Evolutionary conservation across 73 alveolate species (phyloP).

Genomic region (Tetrahymena thermophila): DNA sequence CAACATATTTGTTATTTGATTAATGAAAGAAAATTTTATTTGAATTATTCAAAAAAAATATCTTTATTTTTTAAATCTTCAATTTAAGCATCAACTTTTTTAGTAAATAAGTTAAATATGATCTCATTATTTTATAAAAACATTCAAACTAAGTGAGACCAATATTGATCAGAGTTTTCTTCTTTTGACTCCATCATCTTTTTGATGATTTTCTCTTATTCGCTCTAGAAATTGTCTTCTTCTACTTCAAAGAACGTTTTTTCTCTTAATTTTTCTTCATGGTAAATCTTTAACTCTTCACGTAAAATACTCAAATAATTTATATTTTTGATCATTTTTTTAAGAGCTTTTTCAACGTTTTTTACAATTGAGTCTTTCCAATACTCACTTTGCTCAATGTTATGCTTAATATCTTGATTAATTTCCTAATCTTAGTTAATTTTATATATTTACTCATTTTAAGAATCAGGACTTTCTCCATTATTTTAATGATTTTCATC

Average conservation of each 20-base stretch:
- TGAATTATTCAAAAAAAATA: too few species aligned
- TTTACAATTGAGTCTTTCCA: background rate
- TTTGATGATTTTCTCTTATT: background rate
- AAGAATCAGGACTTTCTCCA: background rate
- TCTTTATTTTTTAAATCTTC: too few species aligned
- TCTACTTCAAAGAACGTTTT: background rate
- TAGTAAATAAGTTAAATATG: too few species aligned
- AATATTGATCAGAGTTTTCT: background rate
- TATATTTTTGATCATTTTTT: background rate
- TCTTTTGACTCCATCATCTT: background rate
- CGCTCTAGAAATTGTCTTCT: background rate
- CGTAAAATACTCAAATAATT: background rate
- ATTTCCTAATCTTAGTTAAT: background rate
- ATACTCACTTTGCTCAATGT: background rate
- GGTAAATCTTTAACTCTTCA: background rate
- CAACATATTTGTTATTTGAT: too few species aligned
- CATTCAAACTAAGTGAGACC: background rate
- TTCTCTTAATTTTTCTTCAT: background rate
- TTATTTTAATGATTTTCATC: background rate
- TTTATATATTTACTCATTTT: background rate
- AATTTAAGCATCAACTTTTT: too few species aligned
- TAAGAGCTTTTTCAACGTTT: background rate
- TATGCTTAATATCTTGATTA: background rate
- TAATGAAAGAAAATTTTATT: too few species aligned
- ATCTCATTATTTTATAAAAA: too few species aligned